Percentiles rank a stretch among this genome's conserved stretches.
phyloP scores from a whole-genome alignment of 805 yeast species.

The Groenewaldozyma salmanticensis region DNA sequence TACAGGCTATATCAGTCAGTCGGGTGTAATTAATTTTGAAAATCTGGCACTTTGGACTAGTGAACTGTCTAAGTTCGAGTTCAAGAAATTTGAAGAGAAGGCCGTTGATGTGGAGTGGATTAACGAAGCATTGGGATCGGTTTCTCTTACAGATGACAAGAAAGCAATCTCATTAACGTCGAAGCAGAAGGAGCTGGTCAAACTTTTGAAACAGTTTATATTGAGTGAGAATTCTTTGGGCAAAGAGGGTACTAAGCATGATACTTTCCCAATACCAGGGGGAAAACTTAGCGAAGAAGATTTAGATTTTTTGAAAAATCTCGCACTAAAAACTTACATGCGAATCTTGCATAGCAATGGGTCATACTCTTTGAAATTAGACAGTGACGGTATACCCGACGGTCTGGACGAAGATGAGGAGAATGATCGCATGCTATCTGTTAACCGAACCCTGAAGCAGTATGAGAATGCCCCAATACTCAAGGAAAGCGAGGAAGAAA shows the following conservation, averaged over 20 bases:
- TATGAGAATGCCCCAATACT: conserved; percentile 25
- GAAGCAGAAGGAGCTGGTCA: conserved; percentile 60
- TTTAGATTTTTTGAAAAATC: conserved; percentile 16
- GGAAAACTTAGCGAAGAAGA: conserved; percentile 11
- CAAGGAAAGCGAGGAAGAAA: conserved; percentile 22
- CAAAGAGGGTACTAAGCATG: conserved; percentile 16
- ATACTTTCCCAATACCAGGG: conserved; percentile 3
- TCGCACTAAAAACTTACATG: conserved; percentile 22
- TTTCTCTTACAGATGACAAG: conserved; percentile 34
- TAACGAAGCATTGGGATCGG: conserved; percentile 60
- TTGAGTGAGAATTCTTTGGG: conserved; percentile 13
- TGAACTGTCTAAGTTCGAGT: conserved; percentile 67
- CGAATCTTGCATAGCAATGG: conserved; percentile 13
- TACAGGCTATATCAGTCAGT: conserved; percentile 79
- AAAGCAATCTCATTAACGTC: conserved; percentile 48
- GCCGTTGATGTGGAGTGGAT: conserved; percentile 83
- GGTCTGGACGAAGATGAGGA: conserved; percentile 48
- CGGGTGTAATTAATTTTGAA: conserved; percentile 68
- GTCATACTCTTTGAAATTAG: conserved; percentile 12
- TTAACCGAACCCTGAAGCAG: conserved; percentile 37
- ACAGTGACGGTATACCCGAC: conserved; percentile 65
- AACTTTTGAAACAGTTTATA: conserved; percentile 37
- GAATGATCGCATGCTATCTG: conserved; percentile 50
- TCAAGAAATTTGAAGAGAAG: conserved; percentile 76
- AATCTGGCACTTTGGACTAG: conserved; percentile 70